Evolutionary conservation across 2,329 filamentous ascomycete species (phyloP), one percentile per base, ranked within the genome.

Genomic region (Penicillium brevicompactum): DNA sequence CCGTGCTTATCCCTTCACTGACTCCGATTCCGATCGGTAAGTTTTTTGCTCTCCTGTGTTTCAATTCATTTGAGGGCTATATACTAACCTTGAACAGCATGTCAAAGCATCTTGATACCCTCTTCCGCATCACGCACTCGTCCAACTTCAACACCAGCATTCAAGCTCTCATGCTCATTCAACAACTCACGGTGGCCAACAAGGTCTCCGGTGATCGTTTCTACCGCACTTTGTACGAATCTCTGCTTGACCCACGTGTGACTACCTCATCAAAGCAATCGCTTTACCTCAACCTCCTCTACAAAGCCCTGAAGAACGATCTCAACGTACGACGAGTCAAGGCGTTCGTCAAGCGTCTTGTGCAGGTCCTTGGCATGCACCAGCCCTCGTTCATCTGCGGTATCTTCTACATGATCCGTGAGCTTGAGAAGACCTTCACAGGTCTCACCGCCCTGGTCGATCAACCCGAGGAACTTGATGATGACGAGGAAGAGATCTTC

Each of bases 131-230:
- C 67, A 96, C 94, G 0, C 94, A 99, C 75, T 97, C 93, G 1
- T 91, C 93, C 53, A 99, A 99, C 74, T 97, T 99, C 83, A 99
- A 97, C 77, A 99, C 94, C 1, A 94, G 92, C 70, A 91, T 99
- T 37, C 94, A 99, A 75, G 93, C 94, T 32, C 83, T 99, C 61
- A 89, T 96, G 77, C 80, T 99, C 46, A 95, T 99, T 62, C 94
- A 97, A 71, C 94, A 97, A 72, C 84, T 99, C 27, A 90, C 92
- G 0, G 81, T 87, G 1, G 85, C 87, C 3, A 91, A 94, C 70
- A 88, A 92, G 66, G 81, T 93, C 51, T 88, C 89, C 4, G 87
- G 88, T 11, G 94, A 99, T 68, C 85, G 94, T 57, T 99, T 96
- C 78, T 99, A 97, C 78, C 85, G 92, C 48, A 96, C 92, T 9